Percentiles rank a stretch among this genome's conserved stretches.
Evolutionary conservation across 164 flowering plant genomes (phyloP).

Genomic region (Magnolia sinica): DNA sequence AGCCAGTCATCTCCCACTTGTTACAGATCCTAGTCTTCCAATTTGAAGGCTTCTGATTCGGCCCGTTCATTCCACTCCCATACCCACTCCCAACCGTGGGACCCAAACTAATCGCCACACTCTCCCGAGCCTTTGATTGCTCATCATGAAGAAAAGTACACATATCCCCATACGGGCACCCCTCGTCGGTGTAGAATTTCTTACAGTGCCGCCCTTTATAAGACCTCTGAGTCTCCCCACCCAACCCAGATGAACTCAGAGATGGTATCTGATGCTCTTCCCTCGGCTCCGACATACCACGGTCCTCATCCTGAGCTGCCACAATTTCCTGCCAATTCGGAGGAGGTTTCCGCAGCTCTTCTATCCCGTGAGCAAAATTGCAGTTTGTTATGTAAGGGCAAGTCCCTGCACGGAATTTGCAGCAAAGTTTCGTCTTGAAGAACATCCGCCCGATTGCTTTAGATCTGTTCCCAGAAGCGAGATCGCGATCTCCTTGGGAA

Average conservation of each 20-base stretch:
- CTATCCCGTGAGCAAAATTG: constrained; percentile 90
- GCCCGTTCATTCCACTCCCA: constrained; percentile 41
- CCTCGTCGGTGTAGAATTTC: constrained; percentile 96
- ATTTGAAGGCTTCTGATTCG: constrained; percentile 77
- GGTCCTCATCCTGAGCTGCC: constrained; percentile 69
- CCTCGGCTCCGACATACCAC: constrained; percentile 48
- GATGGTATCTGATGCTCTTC: constrained; percentile 92
- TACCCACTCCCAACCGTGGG: constrained; percentile 58
- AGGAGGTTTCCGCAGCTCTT: constrained; percentile 91
- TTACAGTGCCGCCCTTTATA: constrained; percentile 92
- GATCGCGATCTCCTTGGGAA: constrained; percentile 37
- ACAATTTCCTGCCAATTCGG: constrained; percentile 98
- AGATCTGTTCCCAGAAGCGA: constrained; percentile 35
- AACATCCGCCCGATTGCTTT: constrained; percentile 95
- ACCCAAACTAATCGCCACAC: constrained; percentile 94
- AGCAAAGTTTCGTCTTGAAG: constrained; percentile 90
- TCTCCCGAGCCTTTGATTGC: constrained; percentile 83
- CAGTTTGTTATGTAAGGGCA: constrained; percentile 95
- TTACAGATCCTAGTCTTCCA: constrained; percentile 99
- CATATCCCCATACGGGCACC: constrained; percentile 92
- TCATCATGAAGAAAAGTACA: constrained; percentile 96
- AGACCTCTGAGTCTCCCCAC: constrained; percentile 70
- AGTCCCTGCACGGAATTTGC: constrained; percentile 87
- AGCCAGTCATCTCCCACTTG: constrained; percentile 97
- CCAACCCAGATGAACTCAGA: constrained; percentile 40